These are phyloP conservation scores for Aspergillus japonicus DNA, from an alignment of 2,329 filamentous ascomycete genomes.

Conservation along the genomic window DNA sequence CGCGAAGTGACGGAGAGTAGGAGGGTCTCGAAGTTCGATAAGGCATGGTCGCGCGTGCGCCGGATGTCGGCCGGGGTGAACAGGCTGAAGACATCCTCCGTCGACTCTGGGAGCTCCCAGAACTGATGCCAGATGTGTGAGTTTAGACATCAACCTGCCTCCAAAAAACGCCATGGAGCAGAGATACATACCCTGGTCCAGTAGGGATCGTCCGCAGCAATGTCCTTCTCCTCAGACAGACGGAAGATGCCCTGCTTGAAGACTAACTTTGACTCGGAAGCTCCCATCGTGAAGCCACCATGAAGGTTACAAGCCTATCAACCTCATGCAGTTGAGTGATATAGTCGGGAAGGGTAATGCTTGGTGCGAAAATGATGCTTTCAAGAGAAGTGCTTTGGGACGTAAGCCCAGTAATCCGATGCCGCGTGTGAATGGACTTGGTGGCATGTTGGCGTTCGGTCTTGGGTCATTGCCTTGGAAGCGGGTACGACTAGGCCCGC, in stretches of 20 bases:
- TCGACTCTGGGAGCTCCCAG: slow-evolving; percentile 93
- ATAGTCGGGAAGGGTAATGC: not conserved
- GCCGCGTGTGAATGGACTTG: slow-evolving; percentile 16
- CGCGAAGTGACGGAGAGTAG: slow-evolving; percentile 80
- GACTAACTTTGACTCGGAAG: slow-evolving; percentile 96
- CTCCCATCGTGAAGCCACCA: slow-evolving; percentile 67
- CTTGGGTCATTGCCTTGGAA: slow-evolving; percentile 14
- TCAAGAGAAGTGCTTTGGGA: not conserved
- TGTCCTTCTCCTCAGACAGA: slow-evolving; percentile 86
- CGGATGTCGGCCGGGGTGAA: slow-evolving; percentile 88
- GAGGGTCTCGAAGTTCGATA: slow-evolving; percentile 87
- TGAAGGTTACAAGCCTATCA: slow-evolving; percentile 24
- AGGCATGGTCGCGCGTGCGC: slow-evolving; percentile 77
- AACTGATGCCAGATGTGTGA: slow-evolving; percentile 60
- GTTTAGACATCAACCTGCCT: not conserved
- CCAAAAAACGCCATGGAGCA: not conserved
- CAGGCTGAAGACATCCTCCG: slow-evolving; percentile 94
- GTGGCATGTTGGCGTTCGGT: slow-evolving; percentile 20
- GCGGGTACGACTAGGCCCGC: slow-evolving; percentile 19
- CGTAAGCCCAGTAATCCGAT: slow-evolving; percentile 6
- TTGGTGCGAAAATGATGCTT: not conserved
- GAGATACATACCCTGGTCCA: slow-evolving; percentile 75
- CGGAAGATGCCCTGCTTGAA: slow-evolving; percentile 99
- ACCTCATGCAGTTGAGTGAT: slow-evolving; percentile 26
- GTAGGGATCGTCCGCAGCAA: slow-evolving; percentile 83